phyloP scores from a whole-genome alignment of 2,329 filamentous ascomycete species.

The Sporothrix dimorphospora region DNA sequence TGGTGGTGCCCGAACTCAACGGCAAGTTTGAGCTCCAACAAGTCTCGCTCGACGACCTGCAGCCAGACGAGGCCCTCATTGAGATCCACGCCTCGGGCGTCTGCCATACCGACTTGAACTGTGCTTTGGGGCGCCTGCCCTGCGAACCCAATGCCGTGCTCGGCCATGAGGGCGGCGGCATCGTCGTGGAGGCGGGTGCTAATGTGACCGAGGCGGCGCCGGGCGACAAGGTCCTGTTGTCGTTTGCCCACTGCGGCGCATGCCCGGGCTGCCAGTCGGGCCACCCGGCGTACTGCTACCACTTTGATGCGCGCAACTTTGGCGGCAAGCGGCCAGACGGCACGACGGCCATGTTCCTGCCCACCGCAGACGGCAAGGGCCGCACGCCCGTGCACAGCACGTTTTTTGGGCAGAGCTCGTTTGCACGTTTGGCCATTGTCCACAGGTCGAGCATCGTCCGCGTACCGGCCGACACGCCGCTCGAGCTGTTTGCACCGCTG shows the following conservation, averaged over 20 bases:
- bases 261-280: conserved; percentile 35
- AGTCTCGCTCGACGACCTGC: background rate
- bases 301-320: conserved; percentile 38
- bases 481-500: conserved; percentile 41
- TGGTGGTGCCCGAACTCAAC: conserved; percentile 14
- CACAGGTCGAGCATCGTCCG: conserved; percentile 40
- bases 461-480: conserved; percentile 31
- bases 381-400: conserved; percentile 33
- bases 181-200: background rate
- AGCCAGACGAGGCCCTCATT: conserved; percentile 40
- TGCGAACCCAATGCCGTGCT: conserved; percentile 12
- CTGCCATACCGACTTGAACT: conserved; percentile 43
- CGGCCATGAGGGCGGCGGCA: conserved; percentile 11
- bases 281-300: conserved; percentile 37
- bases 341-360: background rate
- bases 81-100: conserved; percentile 42
- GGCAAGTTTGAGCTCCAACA: background rate
- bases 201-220: background rate
- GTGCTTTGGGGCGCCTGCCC: conserved; percentile 44
- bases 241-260: background rate
- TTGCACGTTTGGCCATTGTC: conserved; percentile 40
- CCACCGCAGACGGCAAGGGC: background rate
- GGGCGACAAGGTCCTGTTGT: conserved; percentile 1
- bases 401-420: conserved; percentile 45
- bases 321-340: conserved; percentile 35